Percentiles rank a stretch among this genome's conserved stretches.
phyloP scores from a whole-genome alignment of 805 yeast species.

The Saccharomycodes ludwigii region DNA sequence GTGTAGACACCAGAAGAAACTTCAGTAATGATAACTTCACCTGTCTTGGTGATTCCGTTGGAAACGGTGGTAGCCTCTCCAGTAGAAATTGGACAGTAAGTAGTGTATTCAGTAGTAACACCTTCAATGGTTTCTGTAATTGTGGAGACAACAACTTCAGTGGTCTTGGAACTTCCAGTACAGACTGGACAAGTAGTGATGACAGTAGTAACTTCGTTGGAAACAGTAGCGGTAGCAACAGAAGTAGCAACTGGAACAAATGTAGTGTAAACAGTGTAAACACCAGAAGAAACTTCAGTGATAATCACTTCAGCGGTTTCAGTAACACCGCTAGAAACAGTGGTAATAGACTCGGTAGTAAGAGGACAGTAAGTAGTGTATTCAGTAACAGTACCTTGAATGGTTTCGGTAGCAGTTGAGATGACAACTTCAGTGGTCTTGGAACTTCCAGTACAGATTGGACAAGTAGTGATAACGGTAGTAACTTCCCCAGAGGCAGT shows the following conservation, averaged over 20 bases:
- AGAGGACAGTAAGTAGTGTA: slow-evolving; percentile 3
- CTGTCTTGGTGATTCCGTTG: slow-evolving; percentile 2
- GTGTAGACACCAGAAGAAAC: slow-evolving; percentile 6
- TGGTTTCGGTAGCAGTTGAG: slow-evolving; percentile 2
- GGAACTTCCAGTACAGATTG: slow-evolving; percentile 3
- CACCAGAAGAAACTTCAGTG: slow-evolving; percentile 7
- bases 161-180: too few species aligned
- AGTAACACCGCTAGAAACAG: slow-evolving; percentile 6
- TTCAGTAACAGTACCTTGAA: not conserved
- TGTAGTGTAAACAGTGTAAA: slow-evolving; percentile 11
- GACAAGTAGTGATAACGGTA: slow-evolving; percentile 6
- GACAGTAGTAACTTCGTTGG: not conserved
- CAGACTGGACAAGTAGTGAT: too few species aligned
- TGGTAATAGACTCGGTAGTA: slow-evolving; percentile 1
- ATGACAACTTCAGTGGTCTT: too few species aligned
- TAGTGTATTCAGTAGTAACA: too few species aligned
- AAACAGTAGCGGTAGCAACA: slow-evolving; percentile 2
- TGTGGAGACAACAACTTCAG: too few species aligned
- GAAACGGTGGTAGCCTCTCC: too few species aligned
- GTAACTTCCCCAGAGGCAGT: slow-evolving; percentile 6
- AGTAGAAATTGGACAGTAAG: too few species aligned
- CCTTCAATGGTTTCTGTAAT: too few species aligned
- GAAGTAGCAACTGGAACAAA: slow-evolving; percentile 8
- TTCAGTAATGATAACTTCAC: slow-evolving; percentile 4
- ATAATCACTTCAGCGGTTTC: slow-evolving; percentile 8